Evolutionary conservation across 768 basidiomycete species (phyloP).

Genomic region (Termitomyces sp.): DNA sequence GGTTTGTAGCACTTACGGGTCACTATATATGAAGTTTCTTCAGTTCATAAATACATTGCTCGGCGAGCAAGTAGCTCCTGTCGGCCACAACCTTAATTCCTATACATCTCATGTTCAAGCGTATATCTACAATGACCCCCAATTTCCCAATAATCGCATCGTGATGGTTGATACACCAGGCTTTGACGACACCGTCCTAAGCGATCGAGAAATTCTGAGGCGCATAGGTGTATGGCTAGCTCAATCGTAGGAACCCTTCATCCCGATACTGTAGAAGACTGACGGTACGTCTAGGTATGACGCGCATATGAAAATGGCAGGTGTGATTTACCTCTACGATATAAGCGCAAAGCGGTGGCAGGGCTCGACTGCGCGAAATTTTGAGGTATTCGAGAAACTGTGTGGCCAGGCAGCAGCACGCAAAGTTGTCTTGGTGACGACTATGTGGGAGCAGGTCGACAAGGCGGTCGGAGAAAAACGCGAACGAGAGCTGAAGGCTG

Average conservation of each 20-base stretch:
- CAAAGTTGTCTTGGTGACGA: constrained; percentile 13
- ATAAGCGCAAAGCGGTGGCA: constrained; percentile 9
- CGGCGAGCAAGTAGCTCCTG: constrained; percentile 5
- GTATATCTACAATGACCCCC: constrained; percentile 7
- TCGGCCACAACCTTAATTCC: constrained; percentile 19
- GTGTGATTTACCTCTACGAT: constrained; percentile 14
- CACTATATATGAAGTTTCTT: background rate
- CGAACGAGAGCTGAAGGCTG: constrained; percentile 3
- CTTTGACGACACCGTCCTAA: constrained; percentile 17
- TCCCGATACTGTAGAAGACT: background rate
- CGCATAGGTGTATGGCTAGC: constrained; percentile 20
- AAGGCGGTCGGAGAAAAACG: constrained; percentile 2
- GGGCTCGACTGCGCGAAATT: constrained; percentile 9
- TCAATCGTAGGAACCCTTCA: constrained; percentile 12
- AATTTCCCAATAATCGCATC: constrained; percentile 9
- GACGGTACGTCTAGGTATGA: constrained; percentile 9
- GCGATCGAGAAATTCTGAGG: constrained; percentile 19
- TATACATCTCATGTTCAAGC: constrained; percentile 17
- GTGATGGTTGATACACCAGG: constrained; percentile 22
- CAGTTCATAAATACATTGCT: constrained; percentile 18
- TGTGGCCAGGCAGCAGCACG: constrained; percentile 10
- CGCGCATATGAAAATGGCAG: constrained; percentile 12
- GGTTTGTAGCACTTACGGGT: background rate
- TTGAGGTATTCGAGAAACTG: constrained; percentile 13
- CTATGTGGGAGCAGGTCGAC: constrained; percentile 7